phyloP scores from a whole-genome alignment of 1,284 basidiomycete genomes.

The Ganoderma boninense region DNA sequence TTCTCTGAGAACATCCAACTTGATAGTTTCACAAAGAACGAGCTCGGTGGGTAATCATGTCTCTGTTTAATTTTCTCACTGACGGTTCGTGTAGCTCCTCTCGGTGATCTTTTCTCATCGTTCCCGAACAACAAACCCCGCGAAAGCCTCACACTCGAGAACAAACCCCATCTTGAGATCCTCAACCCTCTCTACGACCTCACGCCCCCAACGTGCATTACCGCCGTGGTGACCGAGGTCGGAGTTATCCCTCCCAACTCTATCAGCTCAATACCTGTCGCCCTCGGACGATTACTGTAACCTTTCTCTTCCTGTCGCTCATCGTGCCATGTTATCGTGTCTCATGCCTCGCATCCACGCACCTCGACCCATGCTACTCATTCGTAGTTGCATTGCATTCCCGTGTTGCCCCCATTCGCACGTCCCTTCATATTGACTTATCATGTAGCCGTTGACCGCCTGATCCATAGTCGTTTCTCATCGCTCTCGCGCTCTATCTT shows the following conservation, averaged over 20 bases:
- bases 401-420: conserved; percentile 24
- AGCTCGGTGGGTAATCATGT: conserved; percentile 70
- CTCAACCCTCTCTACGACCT: conserved; percentile 92
- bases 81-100: conserved; percentile 40
- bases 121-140: conserved; percentile 47
- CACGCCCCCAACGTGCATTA: conserved; percentile 89
- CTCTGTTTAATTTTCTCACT: conserved; percentile 1
- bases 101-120: conserved; percentile 46
- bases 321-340: conserved; percentile 26
- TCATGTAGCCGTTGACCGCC: conserved; percentile 12
- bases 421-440: conserved; percentile 18
- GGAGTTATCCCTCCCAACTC: conserved; percentile 91
- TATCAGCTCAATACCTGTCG: conserved; percentile 81
- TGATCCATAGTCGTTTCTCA: conserved; percentile 2
- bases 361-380: conserved; percentile 20
- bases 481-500: conserved; percentile 22
- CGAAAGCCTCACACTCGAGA: conserved; percentile 47
- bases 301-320: conserved; percentile 17
- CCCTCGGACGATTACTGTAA: conserved; percentile 64
- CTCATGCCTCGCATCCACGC: conserved; percentile 18
- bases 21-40: conserved; percentile 96
- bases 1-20: conserved; percentile 94
- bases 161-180: conserved; percentile 67
- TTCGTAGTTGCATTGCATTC: conserved; percentile 21
- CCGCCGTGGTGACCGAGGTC: conserved; percentile 96